Conservation (phyloP, 2,329 filamentous ascomycete species). For the Gliomastix tumulicola region DNA sequence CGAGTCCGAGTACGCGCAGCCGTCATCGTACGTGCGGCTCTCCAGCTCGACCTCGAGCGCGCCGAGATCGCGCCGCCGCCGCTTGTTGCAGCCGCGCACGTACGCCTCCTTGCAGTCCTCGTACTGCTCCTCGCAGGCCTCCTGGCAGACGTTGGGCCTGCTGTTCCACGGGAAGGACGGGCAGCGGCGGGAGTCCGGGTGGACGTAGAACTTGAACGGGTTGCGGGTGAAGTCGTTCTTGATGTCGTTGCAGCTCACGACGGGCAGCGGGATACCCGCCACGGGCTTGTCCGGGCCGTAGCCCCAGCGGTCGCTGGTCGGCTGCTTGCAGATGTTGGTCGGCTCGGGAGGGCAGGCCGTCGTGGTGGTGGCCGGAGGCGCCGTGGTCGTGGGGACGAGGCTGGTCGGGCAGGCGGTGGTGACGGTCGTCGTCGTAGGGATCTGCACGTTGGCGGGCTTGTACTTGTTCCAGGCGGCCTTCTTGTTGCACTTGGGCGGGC, state of each 20-base stretch:
- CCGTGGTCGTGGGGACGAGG: constrained; percentile 18
- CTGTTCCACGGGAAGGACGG: constrained; percentile 30
- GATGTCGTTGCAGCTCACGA: constrained; percentile 48
- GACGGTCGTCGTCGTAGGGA: constrained; percentile 16
- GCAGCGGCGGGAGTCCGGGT: constrained; percentile 33
- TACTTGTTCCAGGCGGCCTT: constrained; percentile 31
- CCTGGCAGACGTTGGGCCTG: constrained; percentile 34
- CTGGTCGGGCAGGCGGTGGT: constrained; percentile 19
- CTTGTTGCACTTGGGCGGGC: constrained; percentile 34
- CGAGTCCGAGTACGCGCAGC: background rate
- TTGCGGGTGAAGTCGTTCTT: constrained; percentile 29
- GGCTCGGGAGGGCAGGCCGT: constrained; percentile 34
- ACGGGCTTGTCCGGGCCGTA: constrained; percentile 60
- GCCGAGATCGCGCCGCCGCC: too few relatives aligned
- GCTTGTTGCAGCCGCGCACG: constrained; percentile 37
- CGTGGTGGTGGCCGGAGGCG: constrained; percentile 13
- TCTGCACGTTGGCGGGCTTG: constrained; percentile 26
- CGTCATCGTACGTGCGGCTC: constrained; percentile 1
- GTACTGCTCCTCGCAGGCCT: constrained; percentile 47
- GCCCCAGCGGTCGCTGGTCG: constrained; percentile 49
- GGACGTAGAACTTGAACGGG: constrained; percentile 46
- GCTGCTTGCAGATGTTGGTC: constrained; percentile 46
- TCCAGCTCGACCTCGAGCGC: constrained; percentile 13
- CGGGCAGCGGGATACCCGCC: constrained; percentile 42
- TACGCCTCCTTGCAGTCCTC: constrained; percentile 39